Conservation (phyloP, 371 early-diverging fungal species). For the Nosema granulosis region DNA sequence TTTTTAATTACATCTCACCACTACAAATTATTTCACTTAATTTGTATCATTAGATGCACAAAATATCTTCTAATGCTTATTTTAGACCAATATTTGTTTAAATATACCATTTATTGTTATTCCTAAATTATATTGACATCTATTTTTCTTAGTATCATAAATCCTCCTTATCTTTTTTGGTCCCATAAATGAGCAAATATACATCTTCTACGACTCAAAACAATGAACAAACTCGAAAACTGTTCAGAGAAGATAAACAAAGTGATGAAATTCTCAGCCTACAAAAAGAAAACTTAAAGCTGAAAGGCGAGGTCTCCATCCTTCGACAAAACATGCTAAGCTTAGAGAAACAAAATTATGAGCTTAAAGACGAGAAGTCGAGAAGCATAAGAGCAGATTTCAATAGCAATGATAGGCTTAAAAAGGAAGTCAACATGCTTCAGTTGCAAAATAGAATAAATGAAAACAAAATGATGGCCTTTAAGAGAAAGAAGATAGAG, state of each 20-base stretch:
- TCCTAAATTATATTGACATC: no score
- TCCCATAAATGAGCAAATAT: no score
- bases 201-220: neutral
- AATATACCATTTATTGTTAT: no score
- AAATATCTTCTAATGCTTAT: no score
- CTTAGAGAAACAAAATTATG: conserved; percentile 48
- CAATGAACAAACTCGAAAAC: neutral
- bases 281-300: conserved; percentile 42
- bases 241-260: conserved; percentile 17
- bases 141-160: no score
- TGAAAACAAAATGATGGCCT: conserved; percentile 42
- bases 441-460: conserved; percentile 45
- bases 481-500: conserved; percentile 20
- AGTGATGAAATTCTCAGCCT: conserved; percentile 7
- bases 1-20: no score
- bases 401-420: conserved; percentile 14
- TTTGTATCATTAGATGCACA: no score
- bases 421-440: conserved; percentile 39
- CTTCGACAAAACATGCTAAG: conserved; percentile 44
- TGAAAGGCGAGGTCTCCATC: conserved; percentile 45
- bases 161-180: no score
- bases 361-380: conserved; percentile 25
- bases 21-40: no score
- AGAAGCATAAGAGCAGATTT: neutral
- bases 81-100: no score